Percentiles rank a stretch among this genome's conserved stretches.
Evolutionary conservation across 164 flowering plant species (phyloP).

Genomic region (Stephania yunnanensis): DNA sequence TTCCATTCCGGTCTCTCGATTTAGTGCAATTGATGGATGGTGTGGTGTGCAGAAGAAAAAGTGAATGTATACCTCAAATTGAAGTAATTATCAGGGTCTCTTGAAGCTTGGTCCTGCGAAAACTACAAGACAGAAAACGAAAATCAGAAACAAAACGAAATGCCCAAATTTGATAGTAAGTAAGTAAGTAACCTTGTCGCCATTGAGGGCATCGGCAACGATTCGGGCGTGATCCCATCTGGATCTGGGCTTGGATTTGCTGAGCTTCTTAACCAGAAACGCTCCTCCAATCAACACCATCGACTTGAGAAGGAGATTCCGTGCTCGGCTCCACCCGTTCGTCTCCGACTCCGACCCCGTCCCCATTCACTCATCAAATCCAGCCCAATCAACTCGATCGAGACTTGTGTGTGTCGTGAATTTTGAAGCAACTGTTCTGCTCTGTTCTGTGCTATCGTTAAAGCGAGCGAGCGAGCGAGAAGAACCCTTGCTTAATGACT

Average conservation of each 20-base stretch:
- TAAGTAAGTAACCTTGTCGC: slow-evolving; percentile 55
- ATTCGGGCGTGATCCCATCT: slow-evolving; percentile 84
- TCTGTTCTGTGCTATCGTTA: too few species aligned
- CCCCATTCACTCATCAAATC: background rate
- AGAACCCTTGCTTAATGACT: too few species aligned
- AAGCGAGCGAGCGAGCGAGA: too few species aligned
- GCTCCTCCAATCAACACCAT: slow-evolving; percentile 72
- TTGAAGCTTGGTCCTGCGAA: slow-evolving; percentile 78
- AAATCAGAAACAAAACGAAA: background rate
- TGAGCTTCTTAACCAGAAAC: slow-evolving; percentile 57
- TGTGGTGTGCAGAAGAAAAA: background rate
- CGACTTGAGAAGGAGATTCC: slow-evolving; percentile 60
- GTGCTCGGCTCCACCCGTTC: slow-evolving; percentile 54
- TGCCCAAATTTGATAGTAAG: background rate
- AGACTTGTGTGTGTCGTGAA: too few species aligned
- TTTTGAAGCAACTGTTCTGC: too few species aligned
- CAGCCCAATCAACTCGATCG: background rate
- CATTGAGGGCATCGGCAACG: slow-evolving; percentile 65
- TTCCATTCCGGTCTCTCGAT: too few species aligned
- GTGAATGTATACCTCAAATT: slow-evolving; percentile 61
- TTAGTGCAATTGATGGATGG: too few species aligned
- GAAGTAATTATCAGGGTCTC: slow-evolving; percentile 84
- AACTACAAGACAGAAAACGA: slow-evolving; percentile 29
- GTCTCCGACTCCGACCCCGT: slow-evolving; percentile 35
- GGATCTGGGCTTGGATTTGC: slow-evolving; percentile 80